phyloP scores from a whole-genome alignment of 2,329 filamentous ascomycete species.

The Colletotrichum siamense region DNA sequence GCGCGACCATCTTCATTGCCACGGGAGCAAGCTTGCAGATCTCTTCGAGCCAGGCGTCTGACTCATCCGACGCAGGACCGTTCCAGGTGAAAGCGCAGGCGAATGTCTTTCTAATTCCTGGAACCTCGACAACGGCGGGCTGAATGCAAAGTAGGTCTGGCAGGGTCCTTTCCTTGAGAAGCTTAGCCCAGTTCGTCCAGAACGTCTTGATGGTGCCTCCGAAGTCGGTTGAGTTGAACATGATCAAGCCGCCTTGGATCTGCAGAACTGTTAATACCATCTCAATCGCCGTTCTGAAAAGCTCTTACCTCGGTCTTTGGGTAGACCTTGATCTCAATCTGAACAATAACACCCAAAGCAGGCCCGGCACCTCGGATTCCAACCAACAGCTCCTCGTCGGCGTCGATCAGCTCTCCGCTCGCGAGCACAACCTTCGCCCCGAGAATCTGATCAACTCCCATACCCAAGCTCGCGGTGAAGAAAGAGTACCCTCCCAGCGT shows the following conservation, averaged over 20 bases:
- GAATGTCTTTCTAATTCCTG: constrained; percentile 31
- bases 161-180: constrained; percentile 17
- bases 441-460: constrained; percentile 41
- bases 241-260: constrained; percentile 25
- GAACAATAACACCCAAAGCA: constrained; percentile 42
- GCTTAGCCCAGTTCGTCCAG: constrained; percentile 21
- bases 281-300: not conserved
- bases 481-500: constrained; percentile 38
- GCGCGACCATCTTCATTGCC: constrained; percentile 29
- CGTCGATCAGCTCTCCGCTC: constrained; percentile 40
- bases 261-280: constrained; percentile 25
- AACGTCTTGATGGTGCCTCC: constrained; percentile 24
- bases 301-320: constrained; percentile 33
- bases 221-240: constrained; percentile 37
- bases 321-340: constrained; percentile 44
- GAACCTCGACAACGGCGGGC: constrained; percentile 34
- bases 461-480: constrained; percentile 31
- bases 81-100: constrained; percentile 35
- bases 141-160: constrained; percentile 28
- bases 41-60: constrained; percentile 30
- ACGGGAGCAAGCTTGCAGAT: constrained; percentile 31
- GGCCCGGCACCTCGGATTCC: constrained; percentile 45
- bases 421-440: constrained; percentile 41
- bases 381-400: constrained; percentile 38
- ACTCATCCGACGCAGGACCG: constrained; percentile 33